phyloP scores from a whole-genome alignment of 1,284 basidiomycete species.

The Athelia psychrophila region DNA sequence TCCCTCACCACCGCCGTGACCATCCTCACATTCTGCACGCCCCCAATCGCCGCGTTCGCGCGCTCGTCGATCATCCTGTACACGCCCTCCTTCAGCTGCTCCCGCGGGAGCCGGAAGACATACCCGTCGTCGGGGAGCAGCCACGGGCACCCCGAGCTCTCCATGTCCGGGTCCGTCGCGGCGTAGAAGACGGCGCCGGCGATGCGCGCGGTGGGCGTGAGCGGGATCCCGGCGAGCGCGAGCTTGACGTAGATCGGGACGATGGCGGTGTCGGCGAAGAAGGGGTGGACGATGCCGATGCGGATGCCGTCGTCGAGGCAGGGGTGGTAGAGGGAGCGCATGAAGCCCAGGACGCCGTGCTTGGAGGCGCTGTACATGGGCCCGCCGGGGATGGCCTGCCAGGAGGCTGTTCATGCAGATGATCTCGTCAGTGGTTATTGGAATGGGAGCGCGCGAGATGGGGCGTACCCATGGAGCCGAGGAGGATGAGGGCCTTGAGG shows the following conservation, averaged over 20 bases:
- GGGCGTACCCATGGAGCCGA: constrained; percentile 51
- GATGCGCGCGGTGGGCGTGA: constrained; percentile 45
- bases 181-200: constrained; percentile 51
- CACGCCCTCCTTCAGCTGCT: constrained; percentile 47
- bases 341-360: constrained; percentile 51
- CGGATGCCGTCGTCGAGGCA: constrained; percentile 39
- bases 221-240: constrained; percentile 48
- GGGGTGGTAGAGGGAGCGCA: constrained; percentile 42
- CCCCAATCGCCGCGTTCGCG: constrained; percentile 35
- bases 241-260: constrained; percentile 37
- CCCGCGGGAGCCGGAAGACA: constrained; percentile 42
- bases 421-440: neutral
- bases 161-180: constrained; percentile 45
- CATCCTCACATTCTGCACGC: constrained; percentile 20
- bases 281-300: constrained; percentile 49
- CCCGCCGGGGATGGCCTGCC: constrained; percentile 41
- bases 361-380: constrained; percentile 50
- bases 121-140: constrained; percentile 48
- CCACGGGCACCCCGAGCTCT: constrained; percentile 45
- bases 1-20: constrained; percentile 10
- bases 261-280: constrained; percentile 52
- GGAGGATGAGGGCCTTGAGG: constrained; percentile 48
- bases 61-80: constrained; percentile 47
- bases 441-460: constrained; percentile 4
- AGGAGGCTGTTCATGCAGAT: constrained; percentile 12